phyloP scores from a whole-genome alignment of 164 flowering plant species.

The Saururus chinensis region DNA sequence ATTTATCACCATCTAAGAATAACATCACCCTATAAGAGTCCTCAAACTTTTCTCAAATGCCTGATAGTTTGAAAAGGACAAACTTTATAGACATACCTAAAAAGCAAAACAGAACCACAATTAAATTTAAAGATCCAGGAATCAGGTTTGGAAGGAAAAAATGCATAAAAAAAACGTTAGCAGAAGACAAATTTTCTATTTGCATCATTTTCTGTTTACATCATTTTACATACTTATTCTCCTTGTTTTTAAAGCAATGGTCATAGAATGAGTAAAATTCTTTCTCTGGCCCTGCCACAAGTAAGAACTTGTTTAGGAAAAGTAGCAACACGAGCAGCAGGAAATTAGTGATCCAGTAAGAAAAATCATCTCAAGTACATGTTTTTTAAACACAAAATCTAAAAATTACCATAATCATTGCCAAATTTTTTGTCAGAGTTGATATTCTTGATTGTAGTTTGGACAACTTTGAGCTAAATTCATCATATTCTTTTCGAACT shows the following conservation, averaged over 20 bases:
- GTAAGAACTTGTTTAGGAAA: not conserved
- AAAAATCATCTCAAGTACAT: conserved; percentile 1
- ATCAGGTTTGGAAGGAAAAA: too few species aligned
- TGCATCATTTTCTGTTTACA: conserved; percentile 37
- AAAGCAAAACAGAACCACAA: conserved; percentile 1
- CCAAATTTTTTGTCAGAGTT: conserved; percentile 56
- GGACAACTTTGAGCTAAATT: too few species aligned
- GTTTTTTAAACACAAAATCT: too few species aligned
- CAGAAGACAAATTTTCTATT: conserved; percentile 4
- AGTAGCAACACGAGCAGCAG: not conserved
- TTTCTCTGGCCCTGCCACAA: too few species aligned
- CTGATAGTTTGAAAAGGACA: conserved; percentile 75
- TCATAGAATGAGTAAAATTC: too few species aligned
- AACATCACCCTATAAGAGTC: conserved; percentile 59
- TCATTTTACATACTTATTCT: too few species aligned
- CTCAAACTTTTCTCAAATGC: conserved; percentile 87
- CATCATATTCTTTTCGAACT: too few species aligned
- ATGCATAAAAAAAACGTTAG: conserved; percentile 1
- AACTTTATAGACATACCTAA: conserved; percentile 92
- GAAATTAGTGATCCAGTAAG: too few species aligned
- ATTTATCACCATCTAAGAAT: conserved; percentile 75
- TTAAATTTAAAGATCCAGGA: conserved; percentile 2
- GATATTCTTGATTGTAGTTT: conserved; percentile 96
- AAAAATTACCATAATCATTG: conserved; percentile 88
- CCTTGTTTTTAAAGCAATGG: too few species aligned